Evolutionary conservation across 352 stramenopile genomes (phyloP).

Genomic region (Thalassiosira allenii): DNA sequence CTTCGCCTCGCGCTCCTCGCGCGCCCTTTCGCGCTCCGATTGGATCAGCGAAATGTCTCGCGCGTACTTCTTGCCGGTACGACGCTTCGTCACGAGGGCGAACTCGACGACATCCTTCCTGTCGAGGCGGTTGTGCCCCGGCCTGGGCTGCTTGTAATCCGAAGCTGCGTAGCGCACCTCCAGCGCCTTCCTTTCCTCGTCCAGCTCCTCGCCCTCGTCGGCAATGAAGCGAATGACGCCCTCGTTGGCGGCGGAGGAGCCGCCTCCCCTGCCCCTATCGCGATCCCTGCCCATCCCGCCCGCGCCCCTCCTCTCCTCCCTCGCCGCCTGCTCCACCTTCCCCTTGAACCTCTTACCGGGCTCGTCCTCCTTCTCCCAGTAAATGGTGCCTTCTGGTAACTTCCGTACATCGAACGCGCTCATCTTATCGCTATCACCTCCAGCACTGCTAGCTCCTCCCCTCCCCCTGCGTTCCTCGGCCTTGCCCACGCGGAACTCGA

Average conservation of each 20-base stretch:
- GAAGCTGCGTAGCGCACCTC: slow-evolving; percentile 5
- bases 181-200: slow-evolving; percentile 15
- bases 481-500: slow-evolving; percentile 71
- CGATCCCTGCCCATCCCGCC: background rate
- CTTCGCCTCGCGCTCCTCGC: slow-evolving; percentile 51
- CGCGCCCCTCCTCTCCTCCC: slow-evolving; percentile 7
- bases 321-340: slow-evolving; percentile 43
- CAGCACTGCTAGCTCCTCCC: too few species aligned
- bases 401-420: slow-evolving; percentile 49
- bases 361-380: slow-evolving; percentile 72
- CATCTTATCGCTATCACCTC: slow-evolving; percentile 52
- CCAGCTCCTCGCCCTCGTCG: background rate
- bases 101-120: slow-evolving; percentile 74
- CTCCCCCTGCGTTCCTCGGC: too few species aligned
- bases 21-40: slow-evolving; percentile 65
- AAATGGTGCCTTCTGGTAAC: slow-evolving; percentile 55
- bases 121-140: slow-evolving; percentile 43
- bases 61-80: slow-evolving; percentile 65
- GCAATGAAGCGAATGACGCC: slow-evolving; percentile 46
- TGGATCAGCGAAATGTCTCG: slow-evolving; percentile 62
- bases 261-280: background rate
- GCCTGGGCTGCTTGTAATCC: background rate
- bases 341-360: slow-evolving; percentile 55
- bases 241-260: slow-evolving; percentile 13
- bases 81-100: slow-evolving; percentile 61